Conservation (phyloP, 2,329 filamentous ascomycete species). For the Bipolaris victoriae region DNA sequence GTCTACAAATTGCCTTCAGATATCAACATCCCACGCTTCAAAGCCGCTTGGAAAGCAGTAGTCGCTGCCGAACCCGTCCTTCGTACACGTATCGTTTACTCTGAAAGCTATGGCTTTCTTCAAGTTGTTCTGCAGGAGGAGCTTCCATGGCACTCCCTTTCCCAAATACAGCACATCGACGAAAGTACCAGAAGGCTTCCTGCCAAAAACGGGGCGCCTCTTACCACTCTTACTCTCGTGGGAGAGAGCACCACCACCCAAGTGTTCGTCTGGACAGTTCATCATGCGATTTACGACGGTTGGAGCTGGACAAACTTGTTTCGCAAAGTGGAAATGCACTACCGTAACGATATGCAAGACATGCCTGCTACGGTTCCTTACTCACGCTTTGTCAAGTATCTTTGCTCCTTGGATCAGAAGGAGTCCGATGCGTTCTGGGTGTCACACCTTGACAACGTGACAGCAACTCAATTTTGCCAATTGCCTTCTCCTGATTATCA, state of each 20-base stretch:
- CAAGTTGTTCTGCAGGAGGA: conserved; percentile 40
- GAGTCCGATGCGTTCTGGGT: conserved; percentile 40
- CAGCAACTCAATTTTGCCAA: conserved; percentile 41
- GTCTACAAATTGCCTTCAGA: conserved; percentile 48
- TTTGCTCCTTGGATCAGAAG: conserved; percentile 33
- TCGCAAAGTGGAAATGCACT: conserved; percentile 35
- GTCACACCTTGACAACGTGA: conserved; percentile 33
- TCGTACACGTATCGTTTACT: conserved; percentile 52
- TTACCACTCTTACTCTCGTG: conserved; percentile 25
- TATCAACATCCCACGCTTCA: conserved; percentile 47
- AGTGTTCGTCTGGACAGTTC: conserved; percentile 46
- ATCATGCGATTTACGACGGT: conserved; percentile 49
- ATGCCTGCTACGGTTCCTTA: conserved; percentile 33
- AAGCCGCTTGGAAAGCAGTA: conserved; percentile 54
- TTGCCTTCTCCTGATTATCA: conserved; percentile 41
- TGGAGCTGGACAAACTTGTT: conserved; percentile 40
- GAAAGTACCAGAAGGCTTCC: conserved; percentile 37
- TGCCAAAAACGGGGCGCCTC: conserved; percentile 33
- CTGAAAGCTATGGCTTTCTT: conserved; percentile 39
- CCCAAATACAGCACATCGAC: conserved; percentile 32
- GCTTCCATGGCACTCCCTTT: conserved; percentile 27
- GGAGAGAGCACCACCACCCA: conserved; percentile 18
- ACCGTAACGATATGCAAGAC: conserved; percentile 16
- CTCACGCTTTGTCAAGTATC: conserved; percentile 42
- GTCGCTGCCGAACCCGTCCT: conserved; percentile 54